Conservation (phyloP, 371 early-diverging fungal genomes). For the Amoeboaphelidium occidentale region DNA sequence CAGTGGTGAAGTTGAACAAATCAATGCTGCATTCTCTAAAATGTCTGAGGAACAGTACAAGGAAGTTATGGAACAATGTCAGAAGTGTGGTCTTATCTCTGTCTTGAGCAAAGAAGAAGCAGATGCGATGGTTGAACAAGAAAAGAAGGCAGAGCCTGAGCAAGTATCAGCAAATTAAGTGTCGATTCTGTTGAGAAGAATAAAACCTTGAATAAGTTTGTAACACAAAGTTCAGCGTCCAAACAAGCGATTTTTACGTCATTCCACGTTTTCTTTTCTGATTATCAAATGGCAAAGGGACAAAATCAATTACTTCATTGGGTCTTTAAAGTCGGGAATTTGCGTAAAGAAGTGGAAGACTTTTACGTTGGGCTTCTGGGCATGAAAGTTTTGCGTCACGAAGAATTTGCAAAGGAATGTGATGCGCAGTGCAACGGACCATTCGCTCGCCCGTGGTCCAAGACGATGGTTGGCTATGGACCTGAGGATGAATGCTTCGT, state of each 20-base stretch:
- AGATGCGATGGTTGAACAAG: too few species aligned
- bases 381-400: neutral
- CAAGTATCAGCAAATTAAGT: too few species aligned
- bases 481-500: neutral
- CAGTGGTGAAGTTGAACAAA: neutral
- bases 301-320: neutral
- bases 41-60: conserved; percentile 38
- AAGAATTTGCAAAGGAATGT: neutral
- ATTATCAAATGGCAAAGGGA: too few species aligned
- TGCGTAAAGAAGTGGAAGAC: neutral
- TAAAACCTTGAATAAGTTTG: too few species aligned
- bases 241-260: too few species aligned
- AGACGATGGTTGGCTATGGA: neutral
- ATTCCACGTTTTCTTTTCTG: too few species aligned
- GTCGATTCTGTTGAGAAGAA: too few species aligned
- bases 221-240: too few species aligned
- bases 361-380: neutral
- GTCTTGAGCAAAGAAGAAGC: neutral
- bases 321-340: neutral
- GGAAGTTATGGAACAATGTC: conserved; percentile 35
- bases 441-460: neutral
- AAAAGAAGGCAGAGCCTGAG: too few species aligned
- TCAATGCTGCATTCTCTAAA: neutral
- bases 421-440: neutral
- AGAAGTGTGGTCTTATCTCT: conserved; percentile 36